Percentiles rank a stretch among this genome's conserved stretches.
phyloP scores from a whole-genome alignment of 441 rosid genomes.

The Populus tomentosa region DNA sequence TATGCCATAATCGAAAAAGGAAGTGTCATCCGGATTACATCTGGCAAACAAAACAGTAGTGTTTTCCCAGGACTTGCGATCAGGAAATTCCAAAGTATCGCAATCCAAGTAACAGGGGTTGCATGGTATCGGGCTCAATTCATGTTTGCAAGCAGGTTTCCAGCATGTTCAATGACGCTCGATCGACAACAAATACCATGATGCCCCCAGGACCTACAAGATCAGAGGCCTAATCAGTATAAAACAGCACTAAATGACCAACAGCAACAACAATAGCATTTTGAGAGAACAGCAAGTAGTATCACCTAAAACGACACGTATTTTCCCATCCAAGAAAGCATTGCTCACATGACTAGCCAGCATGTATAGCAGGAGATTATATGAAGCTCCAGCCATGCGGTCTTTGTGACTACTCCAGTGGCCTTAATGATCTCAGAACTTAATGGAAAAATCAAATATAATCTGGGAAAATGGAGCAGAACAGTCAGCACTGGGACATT shows the following conservation, averaged over 20 bases:
- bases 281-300: too few species aligned
- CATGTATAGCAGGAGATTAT: constrained; percentile 81
- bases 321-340: not conserved
- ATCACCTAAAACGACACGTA: not conserved
- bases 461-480: constrained; percentile 72
- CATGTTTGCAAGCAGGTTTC: constrained; percentile 61
- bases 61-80: constrained; percentile 48
- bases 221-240: constrained; percentile 15
- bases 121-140: constrained; percentile 41
- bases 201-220: constrained; percentile 73
- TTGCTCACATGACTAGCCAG: constrained; percentile 84
- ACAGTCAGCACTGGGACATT: constrained; percentile 74
- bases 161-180: constrained; percentile 79
- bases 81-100: constrained; percentile 24
- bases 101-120: constrained; percentile 53
- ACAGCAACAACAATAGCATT: constrained; percentile 14
- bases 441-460: constrained; percentile 77
- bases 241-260: not conserved
- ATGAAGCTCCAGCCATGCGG: constrained; percentile 98
- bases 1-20: constrained; percentile 54
- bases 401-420: constrained; percentile 72
- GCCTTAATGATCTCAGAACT: constrained; percentile 77
- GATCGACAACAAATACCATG: constrained; percentile 76
- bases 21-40: constrained; percentile 45
- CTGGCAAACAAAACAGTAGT: constrained; percentile 46